Conservation (phyloP, 1,139 yeast species). For the Hyphopichia wangnamkhiaoensis region DNA sequence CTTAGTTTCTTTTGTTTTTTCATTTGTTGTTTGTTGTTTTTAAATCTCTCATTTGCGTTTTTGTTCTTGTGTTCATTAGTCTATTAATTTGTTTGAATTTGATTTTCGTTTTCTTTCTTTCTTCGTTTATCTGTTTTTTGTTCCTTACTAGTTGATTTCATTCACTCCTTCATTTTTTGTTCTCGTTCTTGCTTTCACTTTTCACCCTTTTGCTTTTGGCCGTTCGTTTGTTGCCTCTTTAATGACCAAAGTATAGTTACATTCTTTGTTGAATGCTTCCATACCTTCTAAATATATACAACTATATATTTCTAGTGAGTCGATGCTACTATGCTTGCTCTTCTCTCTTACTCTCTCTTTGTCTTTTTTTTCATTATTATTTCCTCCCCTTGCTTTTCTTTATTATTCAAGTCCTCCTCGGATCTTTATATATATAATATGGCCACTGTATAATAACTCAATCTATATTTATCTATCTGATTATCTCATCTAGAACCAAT, state of each 20-base stretch:
- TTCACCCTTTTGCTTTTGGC: background rate
- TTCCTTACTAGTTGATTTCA: background rate
- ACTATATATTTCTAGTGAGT: background rate
- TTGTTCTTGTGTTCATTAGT: too few relatives aligned
- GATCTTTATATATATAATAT: too few relatives aligned
- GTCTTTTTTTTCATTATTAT: constrained; percentile 1
- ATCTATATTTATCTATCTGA: too few relatives aligned
- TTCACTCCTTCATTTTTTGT: background rate
- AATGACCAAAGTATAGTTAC: too few relatives aligned
- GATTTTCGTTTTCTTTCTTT: too few relatives aligned
- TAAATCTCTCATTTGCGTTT: too few relatives aligned
- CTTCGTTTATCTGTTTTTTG: too few relatives aligned
- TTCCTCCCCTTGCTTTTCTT: background rate
- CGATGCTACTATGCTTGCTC: constrained; percentile 3
- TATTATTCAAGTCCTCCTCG: background rate
- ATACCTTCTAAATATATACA: background rate
- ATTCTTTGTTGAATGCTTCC: too few relatives aligned
- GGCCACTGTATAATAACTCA: background rate
- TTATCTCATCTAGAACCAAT: too few relatives aligned
- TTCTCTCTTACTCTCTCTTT: constrained; percentile 3
- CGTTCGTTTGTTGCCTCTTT: background rate
- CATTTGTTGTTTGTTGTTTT: too few relatives aligned
- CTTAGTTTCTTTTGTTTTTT: too few relatives aligned
- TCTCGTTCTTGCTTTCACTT: background rate
- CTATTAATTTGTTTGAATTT: too few relatives aligned